Evolutionary conservation across 2,329 filamentous ascomycete species (phyloP).

Genomic region (Periconia sp.): DNA sequence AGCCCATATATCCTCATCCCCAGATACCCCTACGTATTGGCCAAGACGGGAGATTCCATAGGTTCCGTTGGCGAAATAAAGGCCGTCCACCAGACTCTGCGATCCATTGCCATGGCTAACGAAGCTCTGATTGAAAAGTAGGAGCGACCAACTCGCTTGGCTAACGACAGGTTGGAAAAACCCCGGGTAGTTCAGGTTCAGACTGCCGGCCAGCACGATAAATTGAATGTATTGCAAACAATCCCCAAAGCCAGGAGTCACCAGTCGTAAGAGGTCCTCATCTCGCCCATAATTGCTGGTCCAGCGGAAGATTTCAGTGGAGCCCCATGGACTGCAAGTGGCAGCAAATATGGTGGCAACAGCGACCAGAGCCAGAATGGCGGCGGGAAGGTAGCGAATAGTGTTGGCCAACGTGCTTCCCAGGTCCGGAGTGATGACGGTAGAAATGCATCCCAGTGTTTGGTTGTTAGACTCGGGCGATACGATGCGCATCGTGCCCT

Average conservation of each 20-base stretch:
- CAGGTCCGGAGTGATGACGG: constrained; percentile 82
- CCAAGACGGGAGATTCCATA: constrained; percentile 80
- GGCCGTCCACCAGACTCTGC: constrained; percentile 73
- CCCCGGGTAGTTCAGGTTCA: constrained; percentile 87
- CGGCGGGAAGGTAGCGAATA: constrained; percentile 74
- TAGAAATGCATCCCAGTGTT: constrained; percentile 75
- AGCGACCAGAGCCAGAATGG: constrained; percentile 77
- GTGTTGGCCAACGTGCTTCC: constrained; percentile 68
- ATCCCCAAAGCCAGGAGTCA: constrained; percentile 95
- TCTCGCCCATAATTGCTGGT: constrained; percentile 97
- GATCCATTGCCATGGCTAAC: constrained; percentile 68
- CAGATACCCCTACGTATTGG: constrained; percentile 79
- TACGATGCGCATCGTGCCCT: constrained; percentile 70
- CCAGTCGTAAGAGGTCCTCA: constrained; percentile 83
- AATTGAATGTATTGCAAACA: constrained; percentile 98
- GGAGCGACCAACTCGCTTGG: constrained; percentile 81
- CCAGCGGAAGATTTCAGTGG: constrained; percentile 88
- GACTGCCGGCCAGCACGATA: constrained; percentile 79
- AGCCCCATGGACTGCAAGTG: constrained; percentile 92
- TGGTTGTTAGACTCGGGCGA: constrained; percentile 69
- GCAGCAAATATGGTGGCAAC: constrained; percentile 81
- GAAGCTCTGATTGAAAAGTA: constrained; percentile 93
- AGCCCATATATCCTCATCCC: constrained; percentile 82
- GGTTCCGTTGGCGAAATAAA: constrained; percentile 78
- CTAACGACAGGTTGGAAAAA: constrained; percentile 92